Percentiles rank a stretch among this genome's conserved stretches.
These are phyloP conservation scores for Kalanchoe fedtschenkoi DNA, from an alignment of 164 flowering plant species.

Conservation along the genomic window DNA sequence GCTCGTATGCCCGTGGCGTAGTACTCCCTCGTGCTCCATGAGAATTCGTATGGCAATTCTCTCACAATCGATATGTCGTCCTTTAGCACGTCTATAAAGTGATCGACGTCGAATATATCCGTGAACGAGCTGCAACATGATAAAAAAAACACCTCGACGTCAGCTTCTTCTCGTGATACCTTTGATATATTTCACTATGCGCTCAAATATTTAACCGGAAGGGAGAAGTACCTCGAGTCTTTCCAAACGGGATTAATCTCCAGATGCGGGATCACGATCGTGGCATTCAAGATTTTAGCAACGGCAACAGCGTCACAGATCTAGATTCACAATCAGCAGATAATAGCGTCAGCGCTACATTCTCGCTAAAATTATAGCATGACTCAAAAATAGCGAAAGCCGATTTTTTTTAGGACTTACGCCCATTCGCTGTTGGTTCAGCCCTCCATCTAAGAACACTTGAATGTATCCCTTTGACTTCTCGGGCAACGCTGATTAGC, in stretches of 20 bases:
- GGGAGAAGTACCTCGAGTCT: constrained; percentile 66
- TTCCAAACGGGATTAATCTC: constrained; percentile 97
- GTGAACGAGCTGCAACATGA: constrained; percentile 61
- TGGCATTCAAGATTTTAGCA: constrained; percentile 93
- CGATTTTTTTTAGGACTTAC: constrained; percentile 29
- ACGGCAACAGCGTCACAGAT: constrained; percentile 98
- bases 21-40: constrained; percentile 97
- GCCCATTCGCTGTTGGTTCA: constrained; percentile 99
- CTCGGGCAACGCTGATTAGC: constrained; percentile 38
- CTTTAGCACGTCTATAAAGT: constrained; percentile 79
- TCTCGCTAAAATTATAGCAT: neutral
- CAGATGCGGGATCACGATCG: constrained; percentile 85
- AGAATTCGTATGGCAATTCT: constrained; percentile 71
- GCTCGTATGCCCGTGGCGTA: constrained; percentile 84
- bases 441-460: constrained; percentile 94
- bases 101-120: constrained; percentile 96
- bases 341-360: neutral
- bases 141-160: constrained; percentile 13
- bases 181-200: neutral
- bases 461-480: constrained; percentile 73
- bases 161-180: neutral
- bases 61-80: constrained; percentile 73
- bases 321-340: constrained; percentile 21
- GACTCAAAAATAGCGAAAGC: neutral
- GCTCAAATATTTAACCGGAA: neutral